Evolutionary conservation across 2,329 filamentous ascomycete species (phyloP), one percentile per base, ranked within the genome.

Genomic region (Sporothrix curviconia): DNA sequence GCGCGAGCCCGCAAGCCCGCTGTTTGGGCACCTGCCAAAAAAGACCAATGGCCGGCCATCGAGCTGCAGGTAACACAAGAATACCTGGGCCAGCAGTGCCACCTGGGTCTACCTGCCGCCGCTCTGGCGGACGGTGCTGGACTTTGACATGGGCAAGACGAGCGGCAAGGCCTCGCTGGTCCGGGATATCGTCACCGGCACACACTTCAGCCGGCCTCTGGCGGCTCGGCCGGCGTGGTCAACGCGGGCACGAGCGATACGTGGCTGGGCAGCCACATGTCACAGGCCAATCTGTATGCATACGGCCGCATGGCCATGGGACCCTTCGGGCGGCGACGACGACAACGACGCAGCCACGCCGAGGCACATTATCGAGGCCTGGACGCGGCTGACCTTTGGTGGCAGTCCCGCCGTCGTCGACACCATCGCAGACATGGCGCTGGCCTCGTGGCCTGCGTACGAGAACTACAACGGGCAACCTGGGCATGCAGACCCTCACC

Each of bases 231-330:
- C 0, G 85, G 78, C 14, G 86, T 89, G 1, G 79, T 83, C 25
- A 87, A 87, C 58, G 84, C 86, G 2, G 86, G 86, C 0, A 79
- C 74, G 0, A 84, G 88, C 65, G 69, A 74, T 0, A 88, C 81
- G 1, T 90, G 86, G 86, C 73, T 89, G 0, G 86, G 86, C 9
- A 84, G 80, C 59, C 84, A 88, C 66, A 72, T 89, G 0, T 77
- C 85, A 50, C 86, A 89, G 83, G 84, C 83, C 0, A 89, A 89
- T 65, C 70, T 89, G 1, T 89, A 88, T 63, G 84, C 84, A 0
- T 90, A 83, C 63, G 86, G 86, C 9, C 77, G 78, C 2, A 67
- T 89, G 15, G 84, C 85, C n/a, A 0, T 89, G 86, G 86, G 71
- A 85, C 55, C 81, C 85, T 0, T 11, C 34, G 3, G 36, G 25